Percentiles rank a stretch among this genome's conserved stretches.
Evolutionary conservation across 2,329 filamentous ascomycete species (phyloP).

Genomic region (Xylariaceae sp.): DNA sequence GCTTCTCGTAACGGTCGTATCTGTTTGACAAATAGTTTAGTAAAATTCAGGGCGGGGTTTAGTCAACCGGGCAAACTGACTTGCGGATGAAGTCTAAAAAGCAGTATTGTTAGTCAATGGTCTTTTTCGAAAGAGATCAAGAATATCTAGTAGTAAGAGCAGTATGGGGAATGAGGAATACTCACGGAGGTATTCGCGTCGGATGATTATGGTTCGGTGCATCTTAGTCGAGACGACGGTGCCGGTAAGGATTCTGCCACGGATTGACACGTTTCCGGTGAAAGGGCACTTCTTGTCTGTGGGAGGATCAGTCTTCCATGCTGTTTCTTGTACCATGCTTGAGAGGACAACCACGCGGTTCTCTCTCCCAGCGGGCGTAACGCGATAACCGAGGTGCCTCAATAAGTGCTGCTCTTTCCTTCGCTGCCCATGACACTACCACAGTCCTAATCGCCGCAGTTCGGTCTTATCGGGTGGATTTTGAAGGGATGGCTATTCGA

Average conservation of each 20-base stretch:
- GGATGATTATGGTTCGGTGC: conserved; percentile 99
- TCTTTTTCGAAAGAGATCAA: background rate
- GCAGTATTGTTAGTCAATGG: conserved; percentile 5
- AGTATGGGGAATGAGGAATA: background rate
- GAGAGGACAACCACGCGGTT: background rate
- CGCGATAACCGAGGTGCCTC: background rate
- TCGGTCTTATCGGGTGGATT: background rate
- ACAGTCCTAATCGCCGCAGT: background rate
- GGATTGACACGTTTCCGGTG: conserved; percentile 98
- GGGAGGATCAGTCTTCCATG: conserved; percentile 10
- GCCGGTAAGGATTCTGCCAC: conserved; percentile 99
- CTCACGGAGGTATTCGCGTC: conserved; percentile 93
- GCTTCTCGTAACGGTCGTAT: conserved; percentile 99
- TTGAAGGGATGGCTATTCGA: conserved; percentile 33
- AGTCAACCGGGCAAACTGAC: conserved; percentile 28
- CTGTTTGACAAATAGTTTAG: conserved; percentile 12
- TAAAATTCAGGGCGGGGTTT: background rate
- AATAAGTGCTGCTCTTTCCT: background rate
- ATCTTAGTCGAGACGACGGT: conserved; percentile 99
- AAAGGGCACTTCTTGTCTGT: conserved; percentile 99
- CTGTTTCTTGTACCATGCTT: background rate
- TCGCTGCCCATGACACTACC: background rate
- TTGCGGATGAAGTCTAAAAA: conserved; percentile 77
- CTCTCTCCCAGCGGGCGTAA: background rate
- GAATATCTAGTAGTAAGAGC: background rate